Base-by-base conservation (phyloP, 352 stramenopile genomes). In the Phytophthora macrochlamydospora region DNA sequence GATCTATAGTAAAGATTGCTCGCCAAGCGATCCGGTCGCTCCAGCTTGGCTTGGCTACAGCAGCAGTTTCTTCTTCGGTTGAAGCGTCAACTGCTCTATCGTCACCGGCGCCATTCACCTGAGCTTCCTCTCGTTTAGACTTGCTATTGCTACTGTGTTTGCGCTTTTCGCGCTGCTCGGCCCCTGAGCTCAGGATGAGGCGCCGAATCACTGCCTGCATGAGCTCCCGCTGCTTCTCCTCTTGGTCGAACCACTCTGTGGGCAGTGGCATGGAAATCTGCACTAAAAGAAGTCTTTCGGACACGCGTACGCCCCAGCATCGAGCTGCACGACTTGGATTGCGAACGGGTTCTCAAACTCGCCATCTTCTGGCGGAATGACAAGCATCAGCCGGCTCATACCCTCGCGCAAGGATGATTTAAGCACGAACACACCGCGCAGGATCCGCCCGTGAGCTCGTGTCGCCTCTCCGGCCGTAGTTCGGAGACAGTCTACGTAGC, bases 251-350 rank as follows among this genome's bases (percentile, higher is more conserved):
- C 75, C 78, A 88, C 33, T 85, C 76, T 0, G 45, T 33, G 3
- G 80, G 75, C 30, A 89, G 38, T 3, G 74, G 56, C 71, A 83
- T 93, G 7, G 82, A 85, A 6, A 95, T 58, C 24, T 94, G 87
- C 31, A 93, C 71, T 0, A 92, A 55, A 37, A 78, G 9, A 73
- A 76, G 12, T 73, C 83, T 8, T 76, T 75, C 3, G 85, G 85
- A 63, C 83, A 92, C 40, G 84, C 85, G 49, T 83, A 88, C 4
- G 76, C 77, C n/a, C 80, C 73, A 2, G 58, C 67, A 55, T 96
- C 88, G 2, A 93, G 76, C 55, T 94, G 85, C 14, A 96, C 57
- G 37, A 91, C 70, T 43, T 94, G 85, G 38, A 96, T 67, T 7
- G 82, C 83, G 51, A 82, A 83, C 8, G 73, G 71, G 56, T 94